Percentiles rank a stretch among this genome's conserved stretches.
Conservation (phyloP, 2,329 filamentous ascomycete species). For the Clonostachys chloroleuca region DNA sequence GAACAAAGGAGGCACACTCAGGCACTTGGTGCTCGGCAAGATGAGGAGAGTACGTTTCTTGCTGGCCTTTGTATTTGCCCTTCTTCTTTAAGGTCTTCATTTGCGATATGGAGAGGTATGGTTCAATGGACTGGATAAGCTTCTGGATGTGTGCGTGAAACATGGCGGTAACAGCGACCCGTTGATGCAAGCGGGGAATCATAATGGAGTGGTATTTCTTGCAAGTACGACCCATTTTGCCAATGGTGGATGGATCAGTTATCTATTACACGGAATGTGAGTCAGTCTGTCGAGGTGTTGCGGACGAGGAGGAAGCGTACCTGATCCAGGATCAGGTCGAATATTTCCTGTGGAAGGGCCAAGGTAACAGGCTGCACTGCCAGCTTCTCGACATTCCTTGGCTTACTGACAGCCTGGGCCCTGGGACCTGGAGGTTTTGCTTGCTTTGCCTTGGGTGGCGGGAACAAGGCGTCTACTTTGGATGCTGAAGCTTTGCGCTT, state of each 20-base stretch:
- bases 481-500: conserved; percentile 5
- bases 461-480: background rate
- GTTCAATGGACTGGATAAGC: conserved; percentile 10
- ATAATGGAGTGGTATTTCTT: conserved; percentile 8
- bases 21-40: conserved; percentile 3
- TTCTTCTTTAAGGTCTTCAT: conserved; percentile 9
- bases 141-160: conserved; percentile 9
- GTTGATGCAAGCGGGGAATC: conserved; percentile 7
- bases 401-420: background rate
- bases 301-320: conserved; percentile 1
- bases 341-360: conserved; percentile 7
- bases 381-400: too few relatives aligned
- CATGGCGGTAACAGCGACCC: conserved; percentile 1
- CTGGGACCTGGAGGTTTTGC: background rate
- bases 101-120: conserved; percentile 7
- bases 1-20: conserved; percentile 2
- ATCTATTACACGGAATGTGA: background rate
- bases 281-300: background rate
- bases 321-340: conserved; percentile 6
- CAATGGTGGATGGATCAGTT: conserved; percentile 1
- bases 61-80: conserved; percentile 9
- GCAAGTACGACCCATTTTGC: conserved; percentile 7
- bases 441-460: background rate
- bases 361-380: background rate
- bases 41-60: conserved; percentile 4